These are phyloP conservation scores for Fragilariopsis cylindrus DNA, from an alignment of 108 stramenopile species.

Conservation along the genomic window DNA sequence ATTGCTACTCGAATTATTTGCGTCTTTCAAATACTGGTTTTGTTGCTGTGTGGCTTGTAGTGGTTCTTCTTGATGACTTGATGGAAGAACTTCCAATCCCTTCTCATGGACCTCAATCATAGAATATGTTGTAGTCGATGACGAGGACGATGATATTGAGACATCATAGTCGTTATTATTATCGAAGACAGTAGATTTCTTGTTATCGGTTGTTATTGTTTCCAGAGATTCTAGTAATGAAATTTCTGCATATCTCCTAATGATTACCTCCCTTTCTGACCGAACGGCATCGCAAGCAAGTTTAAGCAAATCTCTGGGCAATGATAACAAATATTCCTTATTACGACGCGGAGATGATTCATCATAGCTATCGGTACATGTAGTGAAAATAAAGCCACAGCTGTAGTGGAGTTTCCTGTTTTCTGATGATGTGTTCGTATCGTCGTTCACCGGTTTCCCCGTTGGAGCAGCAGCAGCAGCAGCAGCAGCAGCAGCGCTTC, in stretches of 20 bases:
- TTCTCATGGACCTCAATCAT: conserved; percentile 24
- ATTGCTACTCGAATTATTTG: not conserved
- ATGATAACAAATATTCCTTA: conserved; percentile 27
- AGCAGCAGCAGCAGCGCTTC: no score
- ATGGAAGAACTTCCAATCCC: conserved; percentile 4
- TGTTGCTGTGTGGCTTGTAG: not conserved
- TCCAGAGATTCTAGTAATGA: not conserved
- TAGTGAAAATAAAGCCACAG: conserved; percentile 14
- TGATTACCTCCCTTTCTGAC: not conserved
- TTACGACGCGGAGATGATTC: not conserved
- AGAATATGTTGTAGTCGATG: not conserved
- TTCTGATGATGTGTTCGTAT: no score
- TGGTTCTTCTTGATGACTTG: not conserved
- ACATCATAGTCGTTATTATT: not conserved
- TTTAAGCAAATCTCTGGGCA: conserved; percentile 21
- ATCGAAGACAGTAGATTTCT: not conserved
- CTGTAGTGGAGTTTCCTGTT: not conserved
- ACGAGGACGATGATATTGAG: conserved; percentile 1
- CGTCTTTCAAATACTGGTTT: not conserved
- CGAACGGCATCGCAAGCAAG: conserved; percentile 26
- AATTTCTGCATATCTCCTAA: conserved; percentile 16
- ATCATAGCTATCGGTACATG: not conserved
- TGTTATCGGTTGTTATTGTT: not conserved
- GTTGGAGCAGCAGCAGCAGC: no score
- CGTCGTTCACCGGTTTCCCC: no score